Evolutionary conservation across 306 rosid species (phyloP).

Genomic region (Quercus dentata): DNA sequence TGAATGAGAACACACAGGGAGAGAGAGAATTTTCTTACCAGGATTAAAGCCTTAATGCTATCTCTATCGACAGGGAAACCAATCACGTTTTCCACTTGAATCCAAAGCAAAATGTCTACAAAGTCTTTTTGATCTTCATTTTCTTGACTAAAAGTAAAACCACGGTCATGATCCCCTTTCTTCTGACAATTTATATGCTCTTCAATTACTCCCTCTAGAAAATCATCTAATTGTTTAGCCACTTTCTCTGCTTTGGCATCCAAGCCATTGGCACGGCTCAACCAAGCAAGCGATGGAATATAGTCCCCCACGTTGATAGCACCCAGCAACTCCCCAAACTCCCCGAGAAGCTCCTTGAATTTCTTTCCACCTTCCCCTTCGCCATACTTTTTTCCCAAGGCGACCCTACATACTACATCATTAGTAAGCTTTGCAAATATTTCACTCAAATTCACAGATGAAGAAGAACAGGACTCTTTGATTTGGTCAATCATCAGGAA

Average conservation of each 20-base stretch:
- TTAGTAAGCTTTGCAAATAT: conserved; percentile 17
- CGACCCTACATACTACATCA: conserved; percentile 43
- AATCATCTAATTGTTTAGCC: conserved; percentile 36
- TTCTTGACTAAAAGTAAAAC: background rate
- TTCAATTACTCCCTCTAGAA: conserved; percentile 44
- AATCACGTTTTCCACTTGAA: background rate
- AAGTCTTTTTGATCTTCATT: conserved; percentile 25
- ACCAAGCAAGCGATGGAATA: conserved; percentile 56
- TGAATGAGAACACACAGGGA: background rate
- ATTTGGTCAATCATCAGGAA: conserved; percentile 20
- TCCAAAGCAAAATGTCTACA: too few relatives aligned
- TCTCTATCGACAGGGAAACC: conserved; percentile 40
- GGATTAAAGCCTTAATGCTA: conserved; percentile 40
- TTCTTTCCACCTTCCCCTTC: conserved; percentile 18
- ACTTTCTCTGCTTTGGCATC: conserved; percentile 32
- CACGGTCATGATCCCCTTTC: background rate
- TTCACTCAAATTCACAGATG: conserved; percentile 37
- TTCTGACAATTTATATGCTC: conserved; percentile 25
- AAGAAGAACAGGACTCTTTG: background rate
- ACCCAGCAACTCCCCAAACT: conserved; percentile 36
- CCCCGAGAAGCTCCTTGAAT: conserved; percentile 26
- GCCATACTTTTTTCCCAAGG: conserved; percentile 50
- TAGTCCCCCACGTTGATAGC: conserved; percentile 35
- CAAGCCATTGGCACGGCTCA: conserved; percentile 28
- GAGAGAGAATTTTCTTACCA: conserved; percentile 24